Base-by-base conservation (phyloP, 768 basidiomycete species). In the Candolleomyces efflorescens region DNA sequence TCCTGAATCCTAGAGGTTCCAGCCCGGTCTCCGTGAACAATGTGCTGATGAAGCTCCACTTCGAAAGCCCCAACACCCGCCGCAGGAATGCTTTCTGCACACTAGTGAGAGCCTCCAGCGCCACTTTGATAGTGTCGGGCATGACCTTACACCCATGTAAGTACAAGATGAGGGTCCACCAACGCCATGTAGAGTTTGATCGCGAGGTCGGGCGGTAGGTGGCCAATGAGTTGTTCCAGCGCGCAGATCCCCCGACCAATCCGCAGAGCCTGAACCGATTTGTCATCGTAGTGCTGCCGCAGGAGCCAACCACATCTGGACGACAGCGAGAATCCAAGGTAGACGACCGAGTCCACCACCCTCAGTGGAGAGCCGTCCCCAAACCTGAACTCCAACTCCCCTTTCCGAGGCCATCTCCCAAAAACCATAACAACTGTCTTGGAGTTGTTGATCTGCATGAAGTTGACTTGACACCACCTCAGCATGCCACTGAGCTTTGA, bases 381-480 rank as follows among this genome's bases (percentile, higher is more conserved):
- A 32, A 32, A 32, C 2, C 32, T 32, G 32, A 32, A 5, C 32
- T 32, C 27, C 27, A 5, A 11, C 1, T 32, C 1, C 2, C 5
- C 6, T 5, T 5, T 2, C 5, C 32, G 32, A 2, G 32, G 32
- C 11, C 32, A 1, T 11, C 7, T 44, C 1, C 43, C 43, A 3
- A 44, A 6, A 0, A 67, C 39, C 64, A 66, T 65, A 41, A 57
- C 58, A n/a, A 53, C 49, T 4, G 67, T 64, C 54, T 69, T 69
- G 2, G 50, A 15, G 2, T 59, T 62, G 56, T 64, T 72, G 44
- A 69, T 64, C 3, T 53, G 22, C 64, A 69, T 63, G 26, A 63
- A 65, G 57, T 72, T 71, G 10, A 53, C 38, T 24, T 39, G 32
- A 56, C 65, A 66, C 68, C 69, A 72, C 3, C 13, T 17, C 1